These are phyloP conservation scores for Chlorella variabilis DNA, from an alignment of 163 green algal genomes.

Conservation along the genomic window DNA sequence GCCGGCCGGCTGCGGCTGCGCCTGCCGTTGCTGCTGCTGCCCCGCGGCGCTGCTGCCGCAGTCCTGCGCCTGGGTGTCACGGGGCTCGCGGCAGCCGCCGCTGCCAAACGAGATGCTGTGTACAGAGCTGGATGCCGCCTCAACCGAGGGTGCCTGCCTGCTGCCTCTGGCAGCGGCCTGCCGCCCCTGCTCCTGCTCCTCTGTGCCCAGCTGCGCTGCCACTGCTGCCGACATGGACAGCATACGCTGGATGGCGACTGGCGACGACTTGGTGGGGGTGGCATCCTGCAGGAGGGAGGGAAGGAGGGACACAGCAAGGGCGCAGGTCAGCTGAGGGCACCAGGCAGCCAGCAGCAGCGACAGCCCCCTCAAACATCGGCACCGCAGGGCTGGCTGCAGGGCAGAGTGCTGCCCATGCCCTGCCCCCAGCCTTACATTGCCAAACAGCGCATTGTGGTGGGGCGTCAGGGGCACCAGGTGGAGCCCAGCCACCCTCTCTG, in stretches of 20 bases:
- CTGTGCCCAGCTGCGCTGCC: neutral
- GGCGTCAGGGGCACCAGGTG: neutral
- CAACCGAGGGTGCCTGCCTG: neutral
- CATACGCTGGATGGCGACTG: conserved; percentile 26
- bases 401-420: no score
- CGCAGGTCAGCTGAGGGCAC: no score
- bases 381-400: no score
- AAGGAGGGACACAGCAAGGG: no score
- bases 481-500: neutral
- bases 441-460: conserved; percentile 28
- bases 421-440: no score
- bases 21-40: neutral
- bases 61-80: neutral
- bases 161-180: neutral
- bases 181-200: neutral
- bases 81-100: neutral
- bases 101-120: conserved; percentile 30
- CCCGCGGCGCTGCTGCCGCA: neutral
- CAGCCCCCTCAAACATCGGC: no score
- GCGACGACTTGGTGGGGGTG: conserved; percentile 26
- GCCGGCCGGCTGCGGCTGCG: neutral
- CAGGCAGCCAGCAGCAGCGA: no score
- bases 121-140: neutral
- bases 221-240: conserved; percentile 5
- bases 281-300: no score